Evolutionary conservation across 768 basidiomycete species (phyloP), one percentile per base, ranked within the genome.

Genomic region (Rhodotorula graminis): DNA sequence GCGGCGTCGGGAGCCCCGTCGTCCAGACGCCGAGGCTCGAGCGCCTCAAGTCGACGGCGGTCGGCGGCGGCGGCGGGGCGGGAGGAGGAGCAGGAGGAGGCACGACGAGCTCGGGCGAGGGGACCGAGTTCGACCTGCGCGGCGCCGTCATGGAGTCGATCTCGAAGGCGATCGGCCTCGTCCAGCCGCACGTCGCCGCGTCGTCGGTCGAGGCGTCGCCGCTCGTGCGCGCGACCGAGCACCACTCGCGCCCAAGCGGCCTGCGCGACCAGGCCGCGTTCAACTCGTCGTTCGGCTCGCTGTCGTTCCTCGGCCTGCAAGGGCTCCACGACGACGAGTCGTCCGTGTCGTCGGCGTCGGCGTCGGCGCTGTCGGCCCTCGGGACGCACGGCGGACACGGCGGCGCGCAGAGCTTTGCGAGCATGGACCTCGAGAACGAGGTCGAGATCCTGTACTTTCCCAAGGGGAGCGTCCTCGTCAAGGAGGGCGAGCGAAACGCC

Each of bases 71-170:
- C 37, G 37, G 37, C 9, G 37, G 37, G 9, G 37, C 37, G 37
- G 37, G 37, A 37, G 37, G 37, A 37, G 37, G 37, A 37, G 37
- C 37, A 37, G 37, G 37, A 37, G 37, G 37, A 4, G 37, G 37
- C 37, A 37, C 1, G 33, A 3, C 16, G 11, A 16, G 23, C 27
- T 53, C 25, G 33, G 23, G 33, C 42, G 47, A 31, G 82, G 15
- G 63, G 6, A 89, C 89, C 37, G 92, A 94, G 31, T 94, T 97
- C 76, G 92, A 98, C 80, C 86, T 98, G n/a, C 87, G 92, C 49
- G 92, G 93, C 76, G 93, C 92, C 76, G 94, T 99, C 46, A 93
- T 98, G 92, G 90, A 90, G 1, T 95, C 92, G 80, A 94, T 99
- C 71, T 93, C 95, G 2, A 94, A 95, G 80, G 95, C 93, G 4